Percentiles rank a stretch among this genome's conserved stretches.
phyloP scores from a whole-genome alignment of 1,284 basidiomycete species.

The Veloboletus limbatus region DNA sequence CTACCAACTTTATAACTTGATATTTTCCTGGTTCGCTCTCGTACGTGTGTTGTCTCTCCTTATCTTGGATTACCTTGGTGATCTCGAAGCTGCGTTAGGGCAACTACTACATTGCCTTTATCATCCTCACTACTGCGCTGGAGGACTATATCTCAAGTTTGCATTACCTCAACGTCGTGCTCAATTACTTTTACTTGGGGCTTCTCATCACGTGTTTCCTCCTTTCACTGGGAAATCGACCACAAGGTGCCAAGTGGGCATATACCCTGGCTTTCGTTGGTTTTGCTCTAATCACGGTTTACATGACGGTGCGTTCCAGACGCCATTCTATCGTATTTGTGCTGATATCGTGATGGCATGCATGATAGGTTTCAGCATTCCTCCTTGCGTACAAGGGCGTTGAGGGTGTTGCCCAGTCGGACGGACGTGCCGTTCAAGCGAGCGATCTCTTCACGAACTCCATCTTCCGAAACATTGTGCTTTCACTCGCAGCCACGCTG shows the following conservation, averaged over 20 bases:
- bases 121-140: constrained; percentile 71
- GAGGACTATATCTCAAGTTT: constrained; percentile 61
- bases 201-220: constrained; percentile 89
- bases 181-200: constrained; percentile 87
- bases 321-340: not conserved
- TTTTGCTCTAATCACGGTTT: constrained; percentile 85
- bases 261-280: constrained; percentile 83
- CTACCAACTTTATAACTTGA: constrained; percentile 87
- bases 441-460: constrained; percentile 66
- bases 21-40: constrained; percentile 91
- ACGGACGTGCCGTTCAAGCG: constrained; percentile 47
- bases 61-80: not conserved
- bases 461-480: constrained; percentile 83
- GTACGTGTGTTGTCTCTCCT: constrained; percentile 44
- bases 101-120: constrained; percentile 88
- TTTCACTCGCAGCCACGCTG: constrained; percentile 83
- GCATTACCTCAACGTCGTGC: constrained; percentile 73
- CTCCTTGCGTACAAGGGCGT: constrained; percentile 82
- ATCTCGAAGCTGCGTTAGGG: constrained; percentile 44
- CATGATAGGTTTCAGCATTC: constrained; percentile 63
- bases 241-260: constrained; percentile 82
- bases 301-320: constrained; percentile 77
- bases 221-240: constrained; percentile 87
- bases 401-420: constrained; percentile 48
- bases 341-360: constrained; percentile 9